Evolutionary conservation across 2,329 filamentous ascomycete genomes (phyloP), one percentile per base, ranked within the genome.

Genomic region (Venturia pyrina): DNA sequence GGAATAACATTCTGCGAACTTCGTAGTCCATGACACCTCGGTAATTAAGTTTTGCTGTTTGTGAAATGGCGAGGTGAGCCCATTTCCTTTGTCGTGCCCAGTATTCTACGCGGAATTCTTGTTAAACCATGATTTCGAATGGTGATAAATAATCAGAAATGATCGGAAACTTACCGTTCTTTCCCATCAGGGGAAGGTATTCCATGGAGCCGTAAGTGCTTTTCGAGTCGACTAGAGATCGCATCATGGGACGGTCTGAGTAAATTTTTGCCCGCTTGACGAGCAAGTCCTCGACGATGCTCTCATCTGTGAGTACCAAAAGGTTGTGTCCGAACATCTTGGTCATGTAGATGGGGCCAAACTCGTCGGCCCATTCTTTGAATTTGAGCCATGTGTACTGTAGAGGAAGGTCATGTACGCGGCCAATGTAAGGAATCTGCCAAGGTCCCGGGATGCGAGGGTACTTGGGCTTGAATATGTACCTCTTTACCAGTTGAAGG

Each of bases 161-260:
- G 10, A 48, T 3, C 21, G 2, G 21, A 13, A 65, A 72, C 81
- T 72, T 73, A 83, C 82, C 75, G 68, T 84, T 84, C 72, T 79
- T 81, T 57, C 82, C 82, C 82, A 84, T 84, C 56, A 84, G 70
- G 4, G 82, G 82, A 1, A 84, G 75, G 66, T 84, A 84, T 66
- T 83, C 81, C 81, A 82, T 83, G 1, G 81, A 83, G 3, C 82
- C 82, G 71, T 80, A 69, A 1, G 79, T 80, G 68, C 80, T 83
- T 73, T 85, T 84, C 0, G 81, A 80, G 70, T 84, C 81, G 66
- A 82, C 81, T 32, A 84, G 71, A 0, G 81, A 83, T 67, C 77
- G 78, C 63, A 84, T 78, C 66, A 76, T 72, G 19, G 81, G 74
- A 37, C 78, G 73, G 8, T 72, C 73, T 11, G 72, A 75, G 69